A percentile compares a stretch with the other conserved stretches of the same genome.
Conservation (phyloP, 2,329 filamentous ascomycete species). For the Fusarium irregulare region DNA sequence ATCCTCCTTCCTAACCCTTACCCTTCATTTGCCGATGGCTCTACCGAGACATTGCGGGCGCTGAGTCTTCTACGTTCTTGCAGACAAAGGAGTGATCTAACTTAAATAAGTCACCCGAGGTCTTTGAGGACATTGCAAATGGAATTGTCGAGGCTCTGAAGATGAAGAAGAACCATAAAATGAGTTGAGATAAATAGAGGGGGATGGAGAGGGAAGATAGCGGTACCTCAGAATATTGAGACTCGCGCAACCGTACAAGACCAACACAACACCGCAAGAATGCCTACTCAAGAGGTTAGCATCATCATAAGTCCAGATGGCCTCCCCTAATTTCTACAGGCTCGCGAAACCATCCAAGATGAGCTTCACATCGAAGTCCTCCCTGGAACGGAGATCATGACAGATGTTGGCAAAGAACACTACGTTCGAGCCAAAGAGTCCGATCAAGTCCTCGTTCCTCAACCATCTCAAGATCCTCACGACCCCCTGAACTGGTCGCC, state of each 20-base stretch:
- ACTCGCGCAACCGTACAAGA: rapidly evolving
- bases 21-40: neutral
- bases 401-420: conserved; percentile 32
- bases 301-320: neutral
- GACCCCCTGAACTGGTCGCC: conserved; percentile 13
- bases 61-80: neutral
- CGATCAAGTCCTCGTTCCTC: conserved; percentile 29
- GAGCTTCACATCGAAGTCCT: conserved; percentile 34
- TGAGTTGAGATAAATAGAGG: neutral
- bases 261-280: neutral
- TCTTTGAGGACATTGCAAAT: neutral
- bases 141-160: neutral
- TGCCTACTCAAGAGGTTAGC: conserved; percentile 5
- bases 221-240: rapidly evolving
- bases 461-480: conserved; percentile 13
- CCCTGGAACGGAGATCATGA: conserved; percentile 35
- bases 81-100: neutral
- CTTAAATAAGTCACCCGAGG: neutral
- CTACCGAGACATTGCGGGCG: neutral
- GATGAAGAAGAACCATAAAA: rapidly evolving
- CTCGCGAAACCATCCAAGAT: conserved; percentile 20
- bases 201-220: rapidly evolving
- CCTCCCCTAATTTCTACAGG: neutral
- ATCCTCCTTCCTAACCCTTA: neutral
- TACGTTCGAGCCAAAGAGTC: conserved; percentile 30